These are phyloP conservation scores for Suillus ampliporus DNA, from an alignment of 768 basidiomycete genomes.

Conservation along the genomic window DNA sequence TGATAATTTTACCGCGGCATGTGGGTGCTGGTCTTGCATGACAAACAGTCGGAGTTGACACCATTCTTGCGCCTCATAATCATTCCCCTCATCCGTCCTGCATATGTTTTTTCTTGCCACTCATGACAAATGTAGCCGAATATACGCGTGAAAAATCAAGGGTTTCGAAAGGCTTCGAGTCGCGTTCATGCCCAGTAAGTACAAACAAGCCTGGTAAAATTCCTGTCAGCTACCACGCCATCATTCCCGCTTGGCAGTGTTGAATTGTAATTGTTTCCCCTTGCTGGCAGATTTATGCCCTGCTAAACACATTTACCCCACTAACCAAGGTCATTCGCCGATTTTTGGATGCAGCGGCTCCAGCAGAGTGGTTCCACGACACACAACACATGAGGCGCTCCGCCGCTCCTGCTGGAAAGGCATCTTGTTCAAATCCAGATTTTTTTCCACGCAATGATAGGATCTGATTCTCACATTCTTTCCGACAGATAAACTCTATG, in stretches of 20 bases:
- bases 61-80: background rate
- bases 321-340: background rate
- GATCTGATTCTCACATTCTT: background rate
- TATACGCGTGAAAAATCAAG: background rate
- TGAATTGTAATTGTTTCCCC: background rate
- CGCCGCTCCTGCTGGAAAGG: background rate
- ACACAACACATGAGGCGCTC: background rate
- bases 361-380: background rate
- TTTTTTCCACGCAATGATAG: background rate
- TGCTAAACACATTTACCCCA: background rate
- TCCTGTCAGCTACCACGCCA: background rate
- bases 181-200: background rate
- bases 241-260: background rate
- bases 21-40: background rate
- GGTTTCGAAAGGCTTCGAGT: background rate
- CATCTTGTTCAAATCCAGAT: background rate
- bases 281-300: background rate
- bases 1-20: background rate
- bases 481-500: background rate
- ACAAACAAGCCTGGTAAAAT: background rate
- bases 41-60: background rate
- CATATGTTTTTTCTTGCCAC: background rate
- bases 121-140: background rate
- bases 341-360: background rate
- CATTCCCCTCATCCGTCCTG: background rate